Evolutionary conservation across 2,329 filamentous ascomycete species (phyloP).

Genomic region (Graphilbum sp.): DNA sequence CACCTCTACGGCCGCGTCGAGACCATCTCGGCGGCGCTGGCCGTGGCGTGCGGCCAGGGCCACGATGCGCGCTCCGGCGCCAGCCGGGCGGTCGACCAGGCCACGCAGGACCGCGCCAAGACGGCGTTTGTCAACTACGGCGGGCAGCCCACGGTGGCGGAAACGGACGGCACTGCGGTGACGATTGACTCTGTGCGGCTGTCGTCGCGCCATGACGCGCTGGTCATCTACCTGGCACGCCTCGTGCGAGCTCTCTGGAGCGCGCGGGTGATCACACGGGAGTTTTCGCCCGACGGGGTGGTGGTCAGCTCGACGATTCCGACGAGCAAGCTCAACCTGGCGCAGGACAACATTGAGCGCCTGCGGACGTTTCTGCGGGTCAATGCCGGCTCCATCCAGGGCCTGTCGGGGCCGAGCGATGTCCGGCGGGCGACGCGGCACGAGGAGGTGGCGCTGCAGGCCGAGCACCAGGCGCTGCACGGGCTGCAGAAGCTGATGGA

Average conservation of each 20-base stretch:
- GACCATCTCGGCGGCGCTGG: constrained; percentile 76
- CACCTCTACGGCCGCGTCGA: constrained; percentile 76
- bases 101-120: constrained; percentile 70
- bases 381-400: constrained; percentile 89
- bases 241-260: constrained; percentile 86
- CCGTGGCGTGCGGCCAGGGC: constrained; percentile 88
- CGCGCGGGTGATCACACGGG: constrained; percentile 55
- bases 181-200: constrained; percentile 71
- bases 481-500: constrained; percentile 73
- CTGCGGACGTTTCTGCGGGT: constrained; percentile 66
- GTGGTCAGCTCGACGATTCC: constrained; percentile 51
- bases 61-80: constrained; percentile 58
- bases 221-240: constrained; percentile 74
- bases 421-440: constrained; percentile 68
- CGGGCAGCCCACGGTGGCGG: constrained; percentile 69
- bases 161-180: constrained; percentile 54
- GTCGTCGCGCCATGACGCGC: constrained; percentile 76
- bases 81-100: constrained; percentile 63
- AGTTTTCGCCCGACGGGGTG: constrained; percentile 48
- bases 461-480: constrained; percentile 83
- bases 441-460: constrained; percentile 82
- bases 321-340: constrained; percentile 49
- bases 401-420: constrained; percentile 78
- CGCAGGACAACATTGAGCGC: constrained; percentile 68
- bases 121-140: constrained; percentile 86